Conservation (phyloP, 1,284 basidiomycete genomes). For the Austroboletus novae-zelandiae region DNA sequence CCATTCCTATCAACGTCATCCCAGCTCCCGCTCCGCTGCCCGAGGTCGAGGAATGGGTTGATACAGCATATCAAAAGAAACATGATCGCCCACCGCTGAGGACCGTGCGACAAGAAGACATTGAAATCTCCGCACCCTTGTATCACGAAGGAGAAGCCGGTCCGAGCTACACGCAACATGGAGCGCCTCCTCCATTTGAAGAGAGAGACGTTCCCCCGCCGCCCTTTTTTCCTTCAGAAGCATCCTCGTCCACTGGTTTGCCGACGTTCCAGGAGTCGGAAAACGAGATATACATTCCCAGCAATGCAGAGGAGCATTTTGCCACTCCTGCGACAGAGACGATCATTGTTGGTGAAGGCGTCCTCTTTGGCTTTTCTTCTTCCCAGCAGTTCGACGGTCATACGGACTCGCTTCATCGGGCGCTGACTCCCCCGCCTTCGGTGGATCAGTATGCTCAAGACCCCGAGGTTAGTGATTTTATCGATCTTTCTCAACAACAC, state of each 20-base stretch:
- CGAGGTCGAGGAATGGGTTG: slow-evolving; percentile 65
- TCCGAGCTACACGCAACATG: slow-evolving; percentile 58
- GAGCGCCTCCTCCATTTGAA: slow-evolving; percentile 78
- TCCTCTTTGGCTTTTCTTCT: slow-evolving; percentile 64
- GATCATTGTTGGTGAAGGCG: slow-evolving; percentile 65
- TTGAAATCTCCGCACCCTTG: slow-evolving; percentile 55
- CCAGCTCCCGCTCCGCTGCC: slow-evolving; percentile 72
- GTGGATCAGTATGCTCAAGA: slow-evolving; percentile 69
- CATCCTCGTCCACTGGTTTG: slow-evolving; percentile 57
- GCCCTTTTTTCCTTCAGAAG: slow-evolving; percentile 64
- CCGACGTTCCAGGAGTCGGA: slow-evolving; percentile 81
- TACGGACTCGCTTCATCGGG: slow-evolving; percentile 57
- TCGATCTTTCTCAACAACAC: slow-evolving; percentile 53
- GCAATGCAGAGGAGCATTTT: slow-evolving; percentile 41
- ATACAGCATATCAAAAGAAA: slow-evolving; percentile 78
- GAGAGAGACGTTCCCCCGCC: slow-evolving; percentile 73
- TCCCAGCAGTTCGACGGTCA: slow-evolving; percentile 78
- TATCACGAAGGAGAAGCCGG: slow-evolving; percentile 70
- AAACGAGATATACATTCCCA: slow-evolving; percentile 60
- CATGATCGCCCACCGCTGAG: slow-evolving; percentile 73
- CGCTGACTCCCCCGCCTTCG: slow-evolving; percentile 64
- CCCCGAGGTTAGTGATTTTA: slow-evolving; percentile 62
- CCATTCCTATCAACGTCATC: slow-evolving; percentile 66
- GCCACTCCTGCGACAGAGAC: slow-evolving; percentile 34
- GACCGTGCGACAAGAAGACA: slow-evolving; percentile 67